Conservation (phyloP, 345 rosid species). For the Lagerstroemia speciosa region DNA sequence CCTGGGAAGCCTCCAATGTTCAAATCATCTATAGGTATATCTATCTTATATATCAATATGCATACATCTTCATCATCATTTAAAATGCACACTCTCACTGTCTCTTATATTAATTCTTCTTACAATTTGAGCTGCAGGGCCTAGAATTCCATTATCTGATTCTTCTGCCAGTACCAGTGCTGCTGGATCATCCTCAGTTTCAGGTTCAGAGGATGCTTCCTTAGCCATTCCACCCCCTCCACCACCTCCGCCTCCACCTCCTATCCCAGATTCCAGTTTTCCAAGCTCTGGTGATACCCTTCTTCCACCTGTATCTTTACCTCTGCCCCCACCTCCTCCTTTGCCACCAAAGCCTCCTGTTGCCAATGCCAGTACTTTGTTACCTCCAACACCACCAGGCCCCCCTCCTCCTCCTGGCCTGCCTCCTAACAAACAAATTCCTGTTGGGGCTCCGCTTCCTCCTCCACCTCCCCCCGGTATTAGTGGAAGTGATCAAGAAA, state of each 20-base stretch:
- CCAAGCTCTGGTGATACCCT: constrained; percentile 31
- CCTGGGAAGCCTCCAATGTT: constrained; percentile 99
- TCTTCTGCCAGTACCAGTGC: constrained; percentile 54
- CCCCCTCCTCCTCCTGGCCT: constrained; percentile 97
- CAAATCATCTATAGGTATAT: constrained; percentile 71
- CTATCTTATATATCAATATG: constrained; percentile 4
- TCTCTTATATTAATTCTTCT: constrained; percentile 12
- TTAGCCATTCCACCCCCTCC: constrained; percentile 52
- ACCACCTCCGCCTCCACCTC: constrained; percentile 69
- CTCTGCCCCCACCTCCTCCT: constrained; percentile 32
- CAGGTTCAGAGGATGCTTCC: constrained; percentile 54
- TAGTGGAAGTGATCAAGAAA: constrained; percentile 33
- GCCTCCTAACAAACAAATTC: constrained; percentile 58
- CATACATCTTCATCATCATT: background rate
- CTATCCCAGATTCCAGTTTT: constrained; percentile 46
- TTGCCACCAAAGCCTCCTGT: constrained; percentile 60
- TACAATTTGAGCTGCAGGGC: constrained; percentile 39
- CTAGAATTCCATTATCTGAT: constrained; percentile 62
- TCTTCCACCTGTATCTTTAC: no score
- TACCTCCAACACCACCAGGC: constrained; percentile 57
- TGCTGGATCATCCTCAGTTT: constrained; percentile 47
- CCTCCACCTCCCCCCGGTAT: constrained; percentile 69
- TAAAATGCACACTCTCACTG: constrained; percentile 6
- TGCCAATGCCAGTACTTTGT: constrained; percentile 30
- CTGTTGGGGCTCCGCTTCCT: constrained; percentile 44